Conservation (phyloP, 176 grass and related monocot species). For the Hyparrhenia diplandra region DNA sequence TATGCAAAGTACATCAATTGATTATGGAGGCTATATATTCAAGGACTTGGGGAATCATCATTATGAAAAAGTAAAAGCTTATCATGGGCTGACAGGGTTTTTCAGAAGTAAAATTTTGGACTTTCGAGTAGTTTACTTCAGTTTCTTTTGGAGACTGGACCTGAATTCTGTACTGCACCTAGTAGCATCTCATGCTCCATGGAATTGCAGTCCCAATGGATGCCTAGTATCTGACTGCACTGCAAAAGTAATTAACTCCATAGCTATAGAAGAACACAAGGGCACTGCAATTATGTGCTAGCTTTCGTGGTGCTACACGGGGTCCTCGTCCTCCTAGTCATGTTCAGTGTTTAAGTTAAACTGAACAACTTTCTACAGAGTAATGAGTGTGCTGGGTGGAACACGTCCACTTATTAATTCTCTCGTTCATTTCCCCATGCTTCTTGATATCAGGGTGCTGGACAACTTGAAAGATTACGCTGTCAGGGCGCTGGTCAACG, state of each 20-base stretch:
- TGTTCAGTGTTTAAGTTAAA: no score
- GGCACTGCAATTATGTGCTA: neutral
- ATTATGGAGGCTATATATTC: neutral
- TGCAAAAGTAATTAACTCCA: neutral
- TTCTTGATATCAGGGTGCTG: constrained; percentile 69
- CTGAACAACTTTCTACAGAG: constrained; percentile 7
- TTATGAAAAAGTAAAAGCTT: neutral
- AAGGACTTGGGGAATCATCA: neutral
- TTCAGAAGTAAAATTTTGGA: neutral
- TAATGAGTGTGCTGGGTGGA: neutral
- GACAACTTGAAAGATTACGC: constrained; percentile 98
- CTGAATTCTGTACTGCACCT: neutral
- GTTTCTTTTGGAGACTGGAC: neutral
- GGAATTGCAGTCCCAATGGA: neutral
- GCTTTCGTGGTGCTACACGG: no score
- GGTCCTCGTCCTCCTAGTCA: no score
- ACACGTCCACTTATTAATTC: neutral
- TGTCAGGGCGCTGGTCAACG: constrained; percentile 91
- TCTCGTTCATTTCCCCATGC: neutral
- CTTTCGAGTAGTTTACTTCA: neutral
- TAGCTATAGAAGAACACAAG: neutral
- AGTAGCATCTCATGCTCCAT: neutral
- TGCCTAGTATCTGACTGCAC: neutral
- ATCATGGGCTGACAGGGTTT: no score
- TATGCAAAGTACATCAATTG: neutral